Conservation (phyloP, 129 eudicot species). For the Pittosporum tobira region DNA sequence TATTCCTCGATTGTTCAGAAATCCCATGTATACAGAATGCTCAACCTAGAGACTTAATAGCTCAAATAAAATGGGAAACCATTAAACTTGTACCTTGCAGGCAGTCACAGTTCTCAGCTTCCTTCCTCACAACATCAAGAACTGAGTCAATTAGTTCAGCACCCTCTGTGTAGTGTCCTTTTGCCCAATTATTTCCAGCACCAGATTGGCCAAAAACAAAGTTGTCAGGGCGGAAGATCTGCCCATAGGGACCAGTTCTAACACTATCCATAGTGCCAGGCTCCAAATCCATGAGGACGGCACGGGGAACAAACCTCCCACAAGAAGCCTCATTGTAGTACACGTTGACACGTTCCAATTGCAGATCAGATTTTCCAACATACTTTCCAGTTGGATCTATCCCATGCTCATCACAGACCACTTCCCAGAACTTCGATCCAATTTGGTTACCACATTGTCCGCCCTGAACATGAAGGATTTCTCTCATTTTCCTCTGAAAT, state of each 20-base stretch:
- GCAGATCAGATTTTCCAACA: slow-evolving; percentile 46
- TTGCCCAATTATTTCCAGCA: slow-evolving; percentile 50
- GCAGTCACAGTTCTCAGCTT: slow-evolving; percentile 54
- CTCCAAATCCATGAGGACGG: slow-evolving; percentile 55
- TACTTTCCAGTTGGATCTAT: slow-evolving; percentile 49
- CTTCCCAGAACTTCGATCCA: slow-evolving; percentile 52
- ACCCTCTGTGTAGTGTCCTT: slow-evolving; percentile 53
- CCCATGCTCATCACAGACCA: slow-evolving; percentile 50
- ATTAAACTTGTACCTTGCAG: slow-evolving; percentile 24
- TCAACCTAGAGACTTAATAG: not conserved
- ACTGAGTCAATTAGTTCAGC: slow-evolving; percentile 54
- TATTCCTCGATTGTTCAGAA: not conserved
- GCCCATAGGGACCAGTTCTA: slow-evolving; percentile 50
- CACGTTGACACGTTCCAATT: slow-evolving; percentile 46
- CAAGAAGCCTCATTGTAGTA: slow-evolving; percentile 54
- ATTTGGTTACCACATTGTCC: slow-evolving; percentile 58
- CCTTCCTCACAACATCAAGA: slow-evolving; percentile 57
- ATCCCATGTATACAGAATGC: not conserved
- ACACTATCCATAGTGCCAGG: slow-evolving; percentile 61
- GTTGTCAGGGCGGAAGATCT: slow-evolving; percentile 45
- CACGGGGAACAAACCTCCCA: slow-evolving; percentile 54
- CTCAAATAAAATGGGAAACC: not conserved
- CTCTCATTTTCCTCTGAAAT: slow-evolving; percentile 39
- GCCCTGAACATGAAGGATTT: slow-evolving; percentile 52
- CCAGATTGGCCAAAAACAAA: slow-evolving; percentile 45